A percentile compares a stretch with the other conserved stretches of the same genome.
Conservation (phyloP, 352 stramenopile genomes). For the Globisporangium polare region DNA sequence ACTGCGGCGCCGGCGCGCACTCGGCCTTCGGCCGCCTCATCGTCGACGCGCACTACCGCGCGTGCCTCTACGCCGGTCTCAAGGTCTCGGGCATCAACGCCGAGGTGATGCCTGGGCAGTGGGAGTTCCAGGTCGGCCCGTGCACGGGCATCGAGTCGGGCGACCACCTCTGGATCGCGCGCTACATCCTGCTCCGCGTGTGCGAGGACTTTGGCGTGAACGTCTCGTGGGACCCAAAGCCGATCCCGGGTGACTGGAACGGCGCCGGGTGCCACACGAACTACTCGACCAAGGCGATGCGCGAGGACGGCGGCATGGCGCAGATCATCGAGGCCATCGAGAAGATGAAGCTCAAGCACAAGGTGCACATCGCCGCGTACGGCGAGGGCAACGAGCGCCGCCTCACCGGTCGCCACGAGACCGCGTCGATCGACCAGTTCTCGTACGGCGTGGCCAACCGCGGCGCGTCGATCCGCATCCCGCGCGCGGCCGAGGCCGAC, state of each 20-base stretch:
- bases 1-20: slow-evolving; percentile 93
- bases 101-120: slow-evolving; percentile 97
- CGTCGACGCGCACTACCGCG: slow-evolving; percentile 94
- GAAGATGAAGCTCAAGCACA: slow-evolving; percentile 96
- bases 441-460: slow-evolving; percentile 97
- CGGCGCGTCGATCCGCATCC: slow-evolving; percentile 93
- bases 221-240: slow-evolving; percentile 97
- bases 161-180: slow-evolving; percentile 96
- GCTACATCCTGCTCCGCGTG: slow-evolving; percentile 96
- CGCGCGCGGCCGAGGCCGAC: slow-evolving; percentile 84
- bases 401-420: slow-evolving; percentile 96
- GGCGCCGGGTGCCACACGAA: slow-evolving; percentile 96
- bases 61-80: slow-evolving; percentile 94
- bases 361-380: slow-evolving; percentile 96
- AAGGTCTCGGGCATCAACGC: slow-evolving; percentile 96
- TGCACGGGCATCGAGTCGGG: slow-evolving; percentile 95
- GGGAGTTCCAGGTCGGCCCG: slow-evolving; percentile 97
- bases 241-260: slow-evolving; percentile 98
- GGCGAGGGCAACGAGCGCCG: slow-evolving; percentile 96
- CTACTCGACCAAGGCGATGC: slow-evolving; percentile 96
- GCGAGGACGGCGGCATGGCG: slow-evolving; percentile 91
- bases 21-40: slow-evolving; percentile 95
- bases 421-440: slow-evolving; percentile 94
- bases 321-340: slow-evolving; percentile 97
- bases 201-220: slow-evolving; percentile 97